phyloP scores from a whole-genome alignment of 257 asterid species.

The Solanum neorickii region DNA sequence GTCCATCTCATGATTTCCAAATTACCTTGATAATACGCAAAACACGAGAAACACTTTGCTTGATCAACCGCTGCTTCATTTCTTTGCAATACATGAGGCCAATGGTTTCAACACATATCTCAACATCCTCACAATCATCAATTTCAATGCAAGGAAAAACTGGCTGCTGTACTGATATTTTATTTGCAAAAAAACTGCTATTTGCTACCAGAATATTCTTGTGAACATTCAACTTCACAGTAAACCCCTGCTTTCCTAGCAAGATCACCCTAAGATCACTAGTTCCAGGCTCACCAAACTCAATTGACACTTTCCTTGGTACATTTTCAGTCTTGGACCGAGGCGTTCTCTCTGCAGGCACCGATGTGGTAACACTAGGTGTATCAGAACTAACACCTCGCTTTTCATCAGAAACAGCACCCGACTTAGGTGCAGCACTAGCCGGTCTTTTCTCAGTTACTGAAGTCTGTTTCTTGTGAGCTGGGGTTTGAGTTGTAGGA shows the following conservation, averaged over 20 bases:
- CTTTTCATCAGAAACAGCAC: conserved; percentile 25
- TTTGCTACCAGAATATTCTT: conserved; percentile 45
- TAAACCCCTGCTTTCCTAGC: conserved; percentile 66
- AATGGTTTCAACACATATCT: conserved; percentile 79
- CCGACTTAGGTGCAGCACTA: conserved; percentile 17
- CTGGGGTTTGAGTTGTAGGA: conserved; percentile 13
- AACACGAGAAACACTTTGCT: conserved; percentile 78
- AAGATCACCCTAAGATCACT: conserved; percentile 75
- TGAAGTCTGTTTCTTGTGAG: conserved; percentile 35
- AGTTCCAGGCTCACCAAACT: conserved; percentile 88
- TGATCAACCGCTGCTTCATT: conserved; percentile 74
- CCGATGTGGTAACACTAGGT: conserved; percentile 18
- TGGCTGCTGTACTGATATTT: conserved; percentile 42
- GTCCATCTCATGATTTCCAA: not conserved
- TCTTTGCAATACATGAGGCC: conserved; percentile 94
- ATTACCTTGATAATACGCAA: conserved; percentile 80
- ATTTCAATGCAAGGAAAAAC: conserved; percentile 73
- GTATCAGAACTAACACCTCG: conserved; percentile 26
- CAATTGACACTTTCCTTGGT: conserved; percentile 68
- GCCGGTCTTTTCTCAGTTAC: conserved; percentile 31
- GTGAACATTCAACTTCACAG: conserved; percentile 87
- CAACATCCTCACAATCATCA: conserved; percentile 88
- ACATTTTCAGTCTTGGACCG: conserved; percentile 43
- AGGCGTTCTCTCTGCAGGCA: conserved; percentile 29
- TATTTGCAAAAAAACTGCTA: conserved; percentile 50